Percentiles rank a stretch among this genome's conserved stretches.
Conservation (phyloP, 164 flowering plant species). For the Santalum album region DNA sequence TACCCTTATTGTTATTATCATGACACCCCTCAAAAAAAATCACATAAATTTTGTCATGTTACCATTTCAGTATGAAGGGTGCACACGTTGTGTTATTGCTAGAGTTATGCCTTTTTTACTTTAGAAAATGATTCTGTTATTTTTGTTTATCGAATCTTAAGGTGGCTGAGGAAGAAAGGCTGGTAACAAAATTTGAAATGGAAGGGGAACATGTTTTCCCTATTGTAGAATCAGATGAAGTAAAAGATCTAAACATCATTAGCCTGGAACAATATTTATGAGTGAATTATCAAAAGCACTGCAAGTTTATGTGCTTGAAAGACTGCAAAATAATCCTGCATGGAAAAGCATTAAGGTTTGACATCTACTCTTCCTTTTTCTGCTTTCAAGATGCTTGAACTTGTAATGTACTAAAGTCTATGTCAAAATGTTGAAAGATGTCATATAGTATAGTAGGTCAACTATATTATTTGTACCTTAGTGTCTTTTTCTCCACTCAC, state of each 20-base stretch:
- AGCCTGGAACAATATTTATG: conserved; percentile 56
- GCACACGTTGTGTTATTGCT: too few species aligned
- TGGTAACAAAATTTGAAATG: conserved; percentile 23
- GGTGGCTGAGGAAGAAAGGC: conserved; percentile 34
- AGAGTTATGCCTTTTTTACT: not conserved
- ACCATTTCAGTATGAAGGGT: too few species aligned
- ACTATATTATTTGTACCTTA: too few species aligned
- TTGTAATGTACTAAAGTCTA: too few species aligned
- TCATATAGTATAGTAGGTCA: too few species aligned
- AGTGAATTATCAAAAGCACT: conserved; percentile 28
- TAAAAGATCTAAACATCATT: conserved; percentile 38
- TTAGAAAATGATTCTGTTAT: not conserved
- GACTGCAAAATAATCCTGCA: conserved; percentile 19
- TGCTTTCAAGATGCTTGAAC: too few species aligned
- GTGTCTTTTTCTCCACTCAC: too few species aligned
- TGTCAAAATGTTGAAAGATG: too few species aligned
- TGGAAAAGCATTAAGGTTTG: conserved; percentile 37
- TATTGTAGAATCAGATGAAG: conserved; percentile 25
- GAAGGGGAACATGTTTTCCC: conserved; percentile 34
- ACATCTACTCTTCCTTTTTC: not conserved
- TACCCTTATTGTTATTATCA: too few species aligned
- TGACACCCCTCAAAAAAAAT: too few species aligned
- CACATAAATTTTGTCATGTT: too few species aligned
- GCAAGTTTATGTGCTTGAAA: conserved; percentile 14
- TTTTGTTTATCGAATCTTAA: conserved; percentile 1